Evolutionary conservation across 768 basidiomycete species (phyloP), one percentile per base, ranked within the genome.

Genomic region (Boletellus emodensis): DNA sequence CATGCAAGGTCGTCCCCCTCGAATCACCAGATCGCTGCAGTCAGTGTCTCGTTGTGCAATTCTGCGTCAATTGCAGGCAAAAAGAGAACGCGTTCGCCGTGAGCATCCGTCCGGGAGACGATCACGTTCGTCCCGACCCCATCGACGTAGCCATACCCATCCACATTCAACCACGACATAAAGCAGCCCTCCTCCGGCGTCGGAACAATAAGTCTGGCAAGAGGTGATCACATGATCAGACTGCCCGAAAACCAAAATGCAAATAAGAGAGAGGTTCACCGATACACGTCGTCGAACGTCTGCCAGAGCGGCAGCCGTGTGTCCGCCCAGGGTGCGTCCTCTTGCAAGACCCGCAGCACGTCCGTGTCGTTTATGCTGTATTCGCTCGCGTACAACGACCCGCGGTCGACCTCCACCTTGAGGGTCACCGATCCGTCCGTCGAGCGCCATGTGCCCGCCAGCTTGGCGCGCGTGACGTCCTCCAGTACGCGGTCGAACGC

Each of bases 211-310:
- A 65, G 26, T n/a, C 63, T 65, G 14, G 36, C 44, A 8, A 8
- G 1, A 4, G 17, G 10, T 14, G 2, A 30, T 7, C 10, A 3
- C 30, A 13, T 33, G 7, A 14, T 44, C 13, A 44, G 26, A 15
- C 4, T 24, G n/a, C 40, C 28, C 9, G 26, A 17, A 13, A 4
- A 10, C 14, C 12, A 7, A 1, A 17, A 5, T 4, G 46, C 52
- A 7, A 30, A 30, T n/a, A n/a, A n/a, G n/a, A n/a, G 10, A 30
- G 30, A 30, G 30, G 8, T 11, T 38, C 37, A 69, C 70, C 73
- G 68, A 54, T 75, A 76, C 53, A 75, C 69, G 28, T 70, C 60
- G 35, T 72, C 61, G 9, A 69, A 69, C 3, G 72, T 73, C 6
- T 62, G 60, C 76, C 74, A 76, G 36, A 61, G 54, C 4, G 54